Percentiles rank a stretch among this genome's conserved stretches.
Conservation (phyloP, 345 rosid species). For the Aquilaria malaccensis region DNA sequence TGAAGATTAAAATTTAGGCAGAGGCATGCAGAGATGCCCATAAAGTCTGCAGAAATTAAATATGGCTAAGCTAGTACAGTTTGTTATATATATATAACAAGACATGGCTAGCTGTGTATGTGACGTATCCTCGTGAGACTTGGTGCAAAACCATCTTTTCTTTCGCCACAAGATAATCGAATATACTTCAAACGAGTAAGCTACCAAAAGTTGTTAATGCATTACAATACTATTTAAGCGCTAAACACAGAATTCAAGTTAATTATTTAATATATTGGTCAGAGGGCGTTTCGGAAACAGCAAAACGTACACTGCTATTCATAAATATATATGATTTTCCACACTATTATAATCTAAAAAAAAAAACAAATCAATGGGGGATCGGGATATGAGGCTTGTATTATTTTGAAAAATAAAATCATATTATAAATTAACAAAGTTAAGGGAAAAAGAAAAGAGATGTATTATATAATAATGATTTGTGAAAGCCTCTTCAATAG, state of each 20-base stretch:
- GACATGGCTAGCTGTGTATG: too few relatives aligned
- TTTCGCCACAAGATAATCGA: constrained; percentile 31
- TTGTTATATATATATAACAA: too few relatives aligned
- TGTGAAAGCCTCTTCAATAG: too few relatives aligned
- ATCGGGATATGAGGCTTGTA: constrained; percentile 13
- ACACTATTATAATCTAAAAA: background rate
- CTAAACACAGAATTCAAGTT: background rate
- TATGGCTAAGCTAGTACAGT: too few relatives aligned
- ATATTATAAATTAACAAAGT: too few relatives aligned
- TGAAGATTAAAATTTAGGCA: too few relatives aligned
- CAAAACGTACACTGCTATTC: background rate
- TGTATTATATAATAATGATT: too few relatives aligned
- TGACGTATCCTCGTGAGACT: constrained; percentile 8
- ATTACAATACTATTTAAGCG: background rate
- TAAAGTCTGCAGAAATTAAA: too few relatives aligned
- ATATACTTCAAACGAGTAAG: background rate
- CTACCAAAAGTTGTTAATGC: too few relatives aligned
- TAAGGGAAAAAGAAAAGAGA: too few relatives aligned
- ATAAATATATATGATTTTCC: background rate
- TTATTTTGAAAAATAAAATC: too few relatives aligned
- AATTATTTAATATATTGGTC: constrained; percentile 4
- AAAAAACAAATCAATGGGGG: background rate
- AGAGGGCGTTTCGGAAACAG: constrained; percentile 13
- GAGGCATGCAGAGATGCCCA: too few relatives aligned
- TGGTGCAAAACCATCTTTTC: constrained; percentile 26